A percentile compares a stretch with the other conserved stretches of the same genome.
These are phyloP conservation scores for Pleurotus tuber-regium DNA, from an alignment of 768 basidiomycete species.

Conservation along the genomic window DNA sequence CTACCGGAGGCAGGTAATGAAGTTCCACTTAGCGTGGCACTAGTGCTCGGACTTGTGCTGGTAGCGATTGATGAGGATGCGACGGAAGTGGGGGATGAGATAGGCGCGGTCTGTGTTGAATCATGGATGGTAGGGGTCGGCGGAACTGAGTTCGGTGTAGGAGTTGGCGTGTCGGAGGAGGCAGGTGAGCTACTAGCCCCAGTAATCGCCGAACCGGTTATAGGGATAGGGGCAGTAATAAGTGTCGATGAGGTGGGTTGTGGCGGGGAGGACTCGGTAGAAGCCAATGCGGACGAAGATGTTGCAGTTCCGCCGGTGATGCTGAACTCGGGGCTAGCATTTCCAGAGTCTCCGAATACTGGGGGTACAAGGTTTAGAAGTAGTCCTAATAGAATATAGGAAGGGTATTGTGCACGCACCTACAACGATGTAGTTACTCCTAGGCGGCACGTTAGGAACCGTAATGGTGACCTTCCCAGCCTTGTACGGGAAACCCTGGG, in stretches of 20 bases:
- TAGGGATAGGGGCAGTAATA: constrained; percentile 28
- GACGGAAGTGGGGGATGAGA: background rate
- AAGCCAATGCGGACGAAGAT: constrained; percentile 17
- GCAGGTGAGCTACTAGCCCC: constrained; percentile 17
- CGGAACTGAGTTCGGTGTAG: background rate
- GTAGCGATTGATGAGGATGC: background rate
- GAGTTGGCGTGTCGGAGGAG: constrained; percentile 9
- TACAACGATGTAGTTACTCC: constrained; percentile 57
- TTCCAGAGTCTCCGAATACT: constrained; percentile 73
- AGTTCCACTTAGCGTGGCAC: background rate
- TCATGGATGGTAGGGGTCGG: background rate
- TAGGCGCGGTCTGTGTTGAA: background rate
- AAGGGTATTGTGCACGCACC: constrained; percentile 41
- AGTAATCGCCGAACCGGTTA: constrained; percentile 30
- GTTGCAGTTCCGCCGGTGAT: constrained; percentile 47
- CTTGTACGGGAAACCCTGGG: constrained; percentile 48
- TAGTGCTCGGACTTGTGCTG: background rate
- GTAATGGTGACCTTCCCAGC: constrained; percentile 46
- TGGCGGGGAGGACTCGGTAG: constrained; percentile 13
- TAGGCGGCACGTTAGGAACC: constrained; percentile 46
- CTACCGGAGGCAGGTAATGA: background rate
- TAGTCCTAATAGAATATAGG: background rate
- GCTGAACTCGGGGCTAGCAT: constrained; percentile 55
- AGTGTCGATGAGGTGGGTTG: constrained; percentile 19
- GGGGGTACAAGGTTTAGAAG: constrained; percentile 5